Conservation (phyloP, 2,329 filamentous ascomycete species). For the Sphaerulina vaccinii region DNA sequence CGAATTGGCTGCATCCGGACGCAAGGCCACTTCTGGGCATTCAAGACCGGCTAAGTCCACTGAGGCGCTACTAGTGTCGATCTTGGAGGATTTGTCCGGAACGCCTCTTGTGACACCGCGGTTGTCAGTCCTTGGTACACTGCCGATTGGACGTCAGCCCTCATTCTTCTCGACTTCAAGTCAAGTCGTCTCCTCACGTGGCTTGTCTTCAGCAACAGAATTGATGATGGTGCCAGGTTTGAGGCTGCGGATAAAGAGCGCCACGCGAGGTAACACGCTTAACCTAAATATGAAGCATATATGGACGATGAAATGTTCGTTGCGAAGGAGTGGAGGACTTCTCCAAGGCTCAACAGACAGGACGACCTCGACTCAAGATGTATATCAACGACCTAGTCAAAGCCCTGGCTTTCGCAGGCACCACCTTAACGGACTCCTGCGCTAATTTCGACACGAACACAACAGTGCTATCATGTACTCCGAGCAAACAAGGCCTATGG, state of each 20-base stretch:
- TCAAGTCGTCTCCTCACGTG: neutral
- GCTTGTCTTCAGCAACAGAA: neutral
- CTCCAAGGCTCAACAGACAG: too few species aligned
- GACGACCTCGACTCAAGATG: neutral
- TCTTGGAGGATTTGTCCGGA: neutral
- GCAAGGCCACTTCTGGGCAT: neutral
- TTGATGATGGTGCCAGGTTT: neutral
- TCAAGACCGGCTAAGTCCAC: neutral
- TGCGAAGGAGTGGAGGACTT: too few species aligned
- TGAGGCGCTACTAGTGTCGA: neutral
- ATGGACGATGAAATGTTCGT: neutral
- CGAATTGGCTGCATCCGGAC: neutral
- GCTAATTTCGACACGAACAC: neutral
- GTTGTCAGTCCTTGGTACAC: neutral
- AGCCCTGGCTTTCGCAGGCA: conserved; percentile 5
- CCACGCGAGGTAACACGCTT: neutral
- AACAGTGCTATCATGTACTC: too few species aligned
- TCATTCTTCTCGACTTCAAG: neutral
- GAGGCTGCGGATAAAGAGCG: neutral
- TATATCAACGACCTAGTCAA: neutral
- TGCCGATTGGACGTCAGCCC: neutral
- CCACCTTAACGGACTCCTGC: neutral
- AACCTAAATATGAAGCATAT: neutral
- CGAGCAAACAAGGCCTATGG: conserved; percentile 15
- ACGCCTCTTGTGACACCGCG: neutral